phyloP scores from a whole-genome alignment of 257 asterid species.

The Cordia subcordata region DNA sequence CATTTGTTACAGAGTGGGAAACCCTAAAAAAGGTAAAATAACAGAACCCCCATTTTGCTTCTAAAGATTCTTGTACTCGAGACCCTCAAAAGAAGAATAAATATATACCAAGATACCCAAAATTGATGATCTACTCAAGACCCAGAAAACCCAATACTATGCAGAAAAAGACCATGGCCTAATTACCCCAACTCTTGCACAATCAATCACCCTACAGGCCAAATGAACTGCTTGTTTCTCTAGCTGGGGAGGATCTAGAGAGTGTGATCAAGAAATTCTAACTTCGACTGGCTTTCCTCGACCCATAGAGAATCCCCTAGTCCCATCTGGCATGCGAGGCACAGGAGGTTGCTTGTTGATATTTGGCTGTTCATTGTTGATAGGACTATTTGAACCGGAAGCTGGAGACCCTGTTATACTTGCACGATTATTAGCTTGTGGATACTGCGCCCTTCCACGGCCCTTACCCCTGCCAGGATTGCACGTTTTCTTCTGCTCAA shows the following conservation, averaged over 20 bases:
- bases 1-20: constrained; percentile 2
- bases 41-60: background rate
- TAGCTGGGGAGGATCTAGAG: background rate
- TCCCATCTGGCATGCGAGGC: constrained; percentile 98
- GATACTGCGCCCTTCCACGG: constrained; percentile 51
- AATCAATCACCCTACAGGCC: background rate
- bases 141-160: background rate
- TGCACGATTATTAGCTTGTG: constrained; percentile 29
- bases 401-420: constrained; percentile 17
- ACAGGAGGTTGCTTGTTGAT: constrained; percentile 40
- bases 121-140: background rate
- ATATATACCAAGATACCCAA: background rate
- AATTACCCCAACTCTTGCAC: constrained; percentile 10
- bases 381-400: constrained; percentile 16
- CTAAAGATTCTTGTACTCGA: no score
- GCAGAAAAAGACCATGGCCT: constrained; percentile 13
- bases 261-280: constrained; percentile 24
- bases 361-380: constrained; percentile 35
- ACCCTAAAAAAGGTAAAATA: background rate
- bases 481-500: constrained; percentile 41
- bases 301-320: constrained; percentile 86
- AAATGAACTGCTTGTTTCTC: constrained; percentile 3
- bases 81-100: no score
- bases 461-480: constrained; percentile 33
- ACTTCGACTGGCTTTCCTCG: constrained; percentile 70